Evolutionary conservation across 2,329 filamentous ascomycete species (phyloP).

Genomic region (Diplodia mutila): DNA sequence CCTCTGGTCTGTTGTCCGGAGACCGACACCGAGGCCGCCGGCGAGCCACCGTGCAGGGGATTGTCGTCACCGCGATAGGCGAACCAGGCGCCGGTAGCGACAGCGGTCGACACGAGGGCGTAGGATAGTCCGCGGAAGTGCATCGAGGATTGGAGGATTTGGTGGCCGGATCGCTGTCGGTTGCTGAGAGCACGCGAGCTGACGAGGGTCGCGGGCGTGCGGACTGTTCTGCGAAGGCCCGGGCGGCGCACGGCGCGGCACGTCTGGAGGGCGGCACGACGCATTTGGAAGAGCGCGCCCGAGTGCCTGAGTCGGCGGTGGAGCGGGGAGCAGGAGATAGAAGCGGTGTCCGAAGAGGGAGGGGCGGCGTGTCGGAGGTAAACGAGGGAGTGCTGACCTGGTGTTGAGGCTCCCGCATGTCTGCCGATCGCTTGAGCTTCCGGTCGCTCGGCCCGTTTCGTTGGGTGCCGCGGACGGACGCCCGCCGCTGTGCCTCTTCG

Average conservation of each 20-base stretch:
- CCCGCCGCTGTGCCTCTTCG: background rate
- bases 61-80: conserved; percentile 58
- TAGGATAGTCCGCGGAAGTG: conserved; percentile 70
- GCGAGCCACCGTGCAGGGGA: conserved; percentile 26
- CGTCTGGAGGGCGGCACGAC: conserved; percentile 70
- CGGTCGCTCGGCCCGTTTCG: conserved; percentile 17
- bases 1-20: conserved; percentile 37
- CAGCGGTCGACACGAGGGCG: conserved; percentile 69
- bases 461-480: background rate
- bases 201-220: conserved; percentile 49
- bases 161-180: conserved; percentile 37
- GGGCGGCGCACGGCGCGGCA: conserved; percentile 70
- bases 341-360: background rate
- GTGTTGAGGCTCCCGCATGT: conserved; percentile 23
- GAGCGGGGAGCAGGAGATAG: background rate
- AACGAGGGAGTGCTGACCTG: conserved; percentile 9
- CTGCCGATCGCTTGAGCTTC: conserved; percentile 10
- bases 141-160: conserved; percentile 70
- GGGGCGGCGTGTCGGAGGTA: conserved; percentile 9
- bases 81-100: conserved; percentile 77
- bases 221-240: conserved; percentile 62
- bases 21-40: conserved; percentile 28
- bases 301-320: conserved; percentile 14
- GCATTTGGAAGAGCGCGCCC: conserved; percentile 58
- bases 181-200: conserved; percentile 52